Evolutionary conservation across 768 basidiomycete species (phyloP).

Genomic region (Trametes cinnabarina): DNA sequence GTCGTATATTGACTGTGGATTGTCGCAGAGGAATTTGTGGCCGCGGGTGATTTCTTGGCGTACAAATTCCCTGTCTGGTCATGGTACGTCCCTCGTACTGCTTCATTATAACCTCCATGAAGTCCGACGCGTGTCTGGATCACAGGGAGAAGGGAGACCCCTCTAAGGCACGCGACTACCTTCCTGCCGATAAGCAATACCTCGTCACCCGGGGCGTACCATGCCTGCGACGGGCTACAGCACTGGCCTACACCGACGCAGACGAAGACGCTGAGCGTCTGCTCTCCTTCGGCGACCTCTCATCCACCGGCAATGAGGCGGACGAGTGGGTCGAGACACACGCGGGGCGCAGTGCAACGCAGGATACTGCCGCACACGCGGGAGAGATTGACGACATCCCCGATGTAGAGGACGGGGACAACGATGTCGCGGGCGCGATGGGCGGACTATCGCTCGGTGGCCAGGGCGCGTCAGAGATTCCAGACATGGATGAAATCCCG

Average conservation of each 20-base stretch:
- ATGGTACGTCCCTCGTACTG: conserved; percentile 58
- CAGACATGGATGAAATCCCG: conserved; percentile 95
- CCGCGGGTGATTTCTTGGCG: conserved; percentile 93
- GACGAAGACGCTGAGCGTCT: conserved; percentile 96
- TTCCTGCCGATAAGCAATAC: conserved; percentile 96
- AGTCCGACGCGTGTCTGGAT: conserved; percentile 3
- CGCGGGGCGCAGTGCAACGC: conserved; percentile 62
- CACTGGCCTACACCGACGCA: conserved; percentile 90
- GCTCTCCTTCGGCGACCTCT: conserved; percentile 73
- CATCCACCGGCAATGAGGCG: conserved; percentile 49
- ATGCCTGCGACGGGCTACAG: conserved; percentile 89
- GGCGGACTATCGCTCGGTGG: conserved; percentile 31
- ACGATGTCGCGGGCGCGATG: conserved; percentile 26
- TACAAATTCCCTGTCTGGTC: conserved; percentile 99
- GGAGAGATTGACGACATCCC: conserved; percentile 83
- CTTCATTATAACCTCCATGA: not conserved
- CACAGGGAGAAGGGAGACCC: conserved; percentile 90
- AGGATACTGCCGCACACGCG: conserved; percentile 55
- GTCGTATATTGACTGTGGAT: conserved; percentile 13
- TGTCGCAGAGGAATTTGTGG: conserved; percentile 88
- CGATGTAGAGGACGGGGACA: conserved; percentile 65
- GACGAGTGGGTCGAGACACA: conserved; percentile 99
- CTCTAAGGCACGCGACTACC: conserved; percentile 82
- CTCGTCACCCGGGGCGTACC: conserved; percentile 95
- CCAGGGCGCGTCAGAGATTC: conserved; percentile 52